Base-by-base conservation (phyloP, 148 eudicot species). In the Suaeda aralocaspica region DNA sequence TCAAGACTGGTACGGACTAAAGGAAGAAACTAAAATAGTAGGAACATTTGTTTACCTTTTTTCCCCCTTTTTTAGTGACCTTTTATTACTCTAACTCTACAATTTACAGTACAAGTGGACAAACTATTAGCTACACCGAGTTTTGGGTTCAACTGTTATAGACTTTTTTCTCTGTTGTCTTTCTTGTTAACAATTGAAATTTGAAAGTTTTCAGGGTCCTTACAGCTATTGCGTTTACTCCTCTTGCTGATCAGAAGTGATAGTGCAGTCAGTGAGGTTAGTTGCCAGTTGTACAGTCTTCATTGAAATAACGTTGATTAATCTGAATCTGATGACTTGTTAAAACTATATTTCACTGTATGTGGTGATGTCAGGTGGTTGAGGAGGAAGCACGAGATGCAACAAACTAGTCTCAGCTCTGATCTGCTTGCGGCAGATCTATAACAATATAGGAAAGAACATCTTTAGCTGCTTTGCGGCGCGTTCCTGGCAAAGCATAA, bases 381-480 rank as follows among this genome's bases (percentile, higher is more conserved):
- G 75, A 91, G 55, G 99, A 97, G 18, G 99, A 96, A 78, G 96
- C 97, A 71, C 83, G 99, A 42, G 99, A 94, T 85, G 97, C 99
- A 46, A 94, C 99, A 66, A 91, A 94, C 64, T 94, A 41, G 70
- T 94, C 26, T 73, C 85, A 84, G 87, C 67, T 83, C 91, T 50
- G 86, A 74, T 34, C 97, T 94, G 74, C 88, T 86, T 45, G 85
- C 79, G 30, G 85, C 99, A 73, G 74, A n/a, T n/a, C 89, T 61
- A 89, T 94, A 81, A 89, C 99, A 50, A 85, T 55, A 82, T 94
- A 74, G 92, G 97, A 55, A 83, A 76, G 97, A 94, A 81, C 99
- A 94, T 24, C 50, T n/a, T n/a, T 94, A 81, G 97, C 87, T 79
- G 97, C 97, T 76, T 94, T 73, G 97, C 93, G 65, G 99, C n/a